Conservation (phyloP, 2,329 filamentous ascomycete genomes). For the Cladophialophora exuberans region DNA sequence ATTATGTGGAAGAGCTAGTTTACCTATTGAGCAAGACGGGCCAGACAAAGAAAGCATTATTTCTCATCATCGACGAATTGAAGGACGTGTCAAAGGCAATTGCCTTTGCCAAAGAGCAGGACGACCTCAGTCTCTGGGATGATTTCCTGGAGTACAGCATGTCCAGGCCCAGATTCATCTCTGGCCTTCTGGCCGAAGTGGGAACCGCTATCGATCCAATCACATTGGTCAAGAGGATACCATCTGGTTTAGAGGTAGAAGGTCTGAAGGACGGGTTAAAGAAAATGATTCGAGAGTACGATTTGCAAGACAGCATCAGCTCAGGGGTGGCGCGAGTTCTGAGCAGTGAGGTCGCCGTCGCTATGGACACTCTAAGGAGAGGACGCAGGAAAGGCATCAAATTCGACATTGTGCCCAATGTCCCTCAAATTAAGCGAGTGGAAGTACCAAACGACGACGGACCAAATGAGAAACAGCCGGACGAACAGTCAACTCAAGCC, state of each 20-base stretch:
- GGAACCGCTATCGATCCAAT: conserved; percentile 94
- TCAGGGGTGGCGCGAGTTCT: conserved; percentile 86
- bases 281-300: conserved; percentile 92
- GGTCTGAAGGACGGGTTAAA: conserved; percentile 85
- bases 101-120: conserved; percentile 88
- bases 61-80: conserved; percentile 91
- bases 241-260: conserved; percentile 88
- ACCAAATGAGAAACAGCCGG: conserved; percentile 1
- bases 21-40: conserved; percentile 95
- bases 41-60: conserved; percentile 86
- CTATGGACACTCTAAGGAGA: conserved; percentile 77
- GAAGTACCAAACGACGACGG: not conserved
- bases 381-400: conserved; percentile 86
- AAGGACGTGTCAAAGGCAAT: conserved; percentile 92
- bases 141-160: conserved; percentile 94
- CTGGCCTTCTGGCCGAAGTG: conserved; percentile 87
- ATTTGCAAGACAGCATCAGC: conserved; percentile 91
- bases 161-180: conserved; percentile 96
- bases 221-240: conserved; percentile 84
- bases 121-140: conserved; percentile 91
- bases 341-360: conserved; percentile 80
- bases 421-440: conserved; percentile 1
- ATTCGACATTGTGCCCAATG: conserved; percentile 66
- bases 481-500: conserved; percentile 1
- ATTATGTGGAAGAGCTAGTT: conserved; percentile 90